These are phyloP conservation scores for Phytophthora ohioensis DNA, from an alignment of 352 stramenopile genomes.

Conservation along the genomic window DNA sequence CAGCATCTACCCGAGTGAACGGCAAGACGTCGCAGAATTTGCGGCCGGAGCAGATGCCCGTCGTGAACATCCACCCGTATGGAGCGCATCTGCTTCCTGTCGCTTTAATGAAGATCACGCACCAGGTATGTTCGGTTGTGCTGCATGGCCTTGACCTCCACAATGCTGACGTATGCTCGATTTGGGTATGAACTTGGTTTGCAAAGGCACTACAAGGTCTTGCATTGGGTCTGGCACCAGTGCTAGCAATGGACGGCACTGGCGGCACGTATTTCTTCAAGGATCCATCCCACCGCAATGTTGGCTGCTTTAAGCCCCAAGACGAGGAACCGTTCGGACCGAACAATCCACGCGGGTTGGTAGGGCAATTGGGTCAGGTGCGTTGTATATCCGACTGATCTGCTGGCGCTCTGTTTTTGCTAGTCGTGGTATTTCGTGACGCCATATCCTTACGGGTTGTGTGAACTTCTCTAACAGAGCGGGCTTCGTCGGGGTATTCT, in stretches of 20 bases:
- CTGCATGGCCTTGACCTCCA: not conserved
- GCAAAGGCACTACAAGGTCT: constrained; percentile 88
- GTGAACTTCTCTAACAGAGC: constrained; percentile 44
- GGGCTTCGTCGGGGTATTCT: constrained; percentile 93
- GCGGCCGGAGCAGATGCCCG: constrained; percentile 60
- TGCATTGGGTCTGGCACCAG: constrained; percentile 91
- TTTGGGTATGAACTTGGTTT: constrained; percentile 1
- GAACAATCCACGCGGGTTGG: constrained; percentile 97
- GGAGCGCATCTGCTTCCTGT: constrained; percentile 78
- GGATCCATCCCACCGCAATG: constrained; percentile 92
- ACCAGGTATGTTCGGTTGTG: constrained; percentile 53
- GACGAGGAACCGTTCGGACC: constrained; percentile 98
- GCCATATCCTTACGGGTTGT: not conserved
- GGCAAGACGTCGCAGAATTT: constrained; percentile 45
- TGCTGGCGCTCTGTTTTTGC: not conserved
- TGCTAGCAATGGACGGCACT: constrained; percentile 95
- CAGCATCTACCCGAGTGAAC: constrained; percentile 17
- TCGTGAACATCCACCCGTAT: constrained; percentile 84
- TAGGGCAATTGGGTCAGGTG: constrained; percentile 80
- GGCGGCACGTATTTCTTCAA: constrained; percentile 99
- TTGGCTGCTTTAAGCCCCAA: constrained; percentile 98
- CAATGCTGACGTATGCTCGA: constrained; percentile 6
- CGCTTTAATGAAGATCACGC: constrained; percentile 84
- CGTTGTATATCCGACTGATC: constrained; percentile 7
- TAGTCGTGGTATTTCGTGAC: not conserved